A percentile compares a stretch with the other conserved stretches of the same genome.
These are phyloP conservation scores for Candida oleophila DNA, from an alignment of 805 yeast species.

Conservation along the genomic window DNA sequence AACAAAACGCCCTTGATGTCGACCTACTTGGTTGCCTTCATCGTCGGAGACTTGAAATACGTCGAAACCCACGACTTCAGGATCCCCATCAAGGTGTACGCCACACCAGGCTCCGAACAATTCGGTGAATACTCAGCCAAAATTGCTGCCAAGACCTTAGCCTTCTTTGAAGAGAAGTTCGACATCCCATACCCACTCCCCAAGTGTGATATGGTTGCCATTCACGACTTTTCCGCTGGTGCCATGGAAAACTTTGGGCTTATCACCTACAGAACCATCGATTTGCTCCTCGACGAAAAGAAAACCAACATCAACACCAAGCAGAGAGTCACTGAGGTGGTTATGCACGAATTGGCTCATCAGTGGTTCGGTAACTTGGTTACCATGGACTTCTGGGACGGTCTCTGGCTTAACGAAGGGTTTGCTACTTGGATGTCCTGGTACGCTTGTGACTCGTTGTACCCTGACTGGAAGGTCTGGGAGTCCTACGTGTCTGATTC, in stretches of 20 bases:
- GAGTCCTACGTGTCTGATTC: conserved; percentile 77
- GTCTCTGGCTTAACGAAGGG: conserved; percentile 85
- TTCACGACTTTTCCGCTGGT: conserved; percentile 81
- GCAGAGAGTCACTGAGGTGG: conserved; percentile 80
- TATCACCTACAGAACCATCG: conserved; percentile 77
- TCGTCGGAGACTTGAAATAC: conserved; percentile 75
- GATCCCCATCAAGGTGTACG: conserved; percentile 77
- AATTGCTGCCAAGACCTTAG: conserved; percentile 71
- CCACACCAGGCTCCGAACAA: conserved; percentile 73
- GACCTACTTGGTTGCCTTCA: conserved; percentile 81
- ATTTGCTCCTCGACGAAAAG: conserved; percentile 68
- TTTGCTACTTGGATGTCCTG: conserved; percentile 92
- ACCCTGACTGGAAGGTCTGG: conserved; percentile 88
- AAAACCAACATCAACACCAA: conserved; percentile 62
- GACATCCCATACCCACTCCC: conserved; percentile 79
- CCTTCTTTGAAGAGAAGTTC: conserved; percentile 69
- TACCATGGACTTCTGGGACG: conserved; percentile 93
- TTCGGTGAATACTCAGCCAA: conserved; percentile 74
- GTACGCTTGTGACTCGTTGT: conserved; percentile 73
- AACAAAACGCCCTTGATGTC: conserved; percentile 82
- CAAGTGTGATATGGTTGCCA: conserved; percentile 78
- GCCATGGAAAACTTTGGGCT: conserved; percentile 90
- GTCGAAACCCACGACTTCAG: conserved; percentile 65
- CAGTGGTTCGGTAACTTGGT: conserved; percentile 92
- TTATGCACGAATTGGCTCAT: conserved; percentile 86